Conservation (phyloP, 805 yeast genomes). For the Brettanomyces bruxellensis region DNA sequence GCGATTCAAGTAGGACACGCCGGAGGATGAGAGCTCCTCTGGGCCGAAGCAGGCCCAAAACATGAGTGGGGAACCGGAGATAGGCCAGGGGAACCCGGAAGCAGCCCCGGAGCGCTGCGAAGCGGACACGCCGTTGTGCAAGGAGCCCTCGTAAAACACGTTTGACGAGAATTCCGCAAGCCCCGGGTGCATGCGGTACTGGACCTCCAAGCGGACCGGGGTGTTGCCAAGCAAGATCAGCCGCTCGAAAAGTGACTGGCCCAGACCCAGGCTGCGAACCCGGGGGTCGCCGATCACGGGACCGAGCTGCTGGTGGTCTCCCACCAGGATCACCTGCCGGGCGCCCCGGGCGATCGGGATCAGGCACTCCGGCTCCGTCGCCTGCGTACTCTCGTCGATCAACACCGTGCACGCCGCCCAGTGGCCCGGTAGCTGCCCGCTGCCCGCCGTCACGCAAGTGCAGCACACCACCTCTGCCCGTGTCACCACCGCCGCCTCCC, state of each 20-base stretch:
- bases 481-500: no score
- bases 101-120: slow-evolving; percentile 52
- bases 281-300: slow-evolving; percentile 76
- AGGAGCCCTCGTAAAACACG: slow-evolving; percentile 85
- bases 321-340: slow-evolving; percentile 77
- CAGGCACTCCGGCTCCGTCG: slow-evolving; percentile 85
- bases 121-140: slow-evolving; percentile 85
- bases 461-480: slow-evolving; percentile 64
- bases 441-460: slow-evolving; percentile 93
- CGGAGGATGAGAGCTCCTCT: slow-evolving; percentile 78
- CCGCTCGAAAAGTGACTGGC: slow-evolving; percentile 83
- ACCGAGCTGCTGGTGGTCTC: slow-evolving; percentile 94
- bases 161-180: slow-evolving; percentile 82
- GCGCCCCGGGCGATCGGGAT: slow-evolving; percentile 88
- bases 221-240: slow-evolving; percentile 71
- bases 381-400: slow-evolving; percentile 91
- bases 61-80: slow-evolving; percentile 82
- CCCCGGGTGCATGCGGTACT: slow-evolving; percentile 91
- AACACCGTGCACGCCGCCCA: slow-evolving; percentile 46
- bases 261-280: slow-evolving; percentile 82
- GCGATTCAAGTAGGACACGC: slow-evolving; percentile 75
- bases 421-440: slow-evolving; percentile 14
- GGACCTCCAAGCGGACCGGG: slow-evolving; percentile 83
- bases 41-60: slow-evolving; percentile 86
- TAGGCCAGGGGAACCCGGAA: slow-evolving; percentile 86